Percentiles rank a stretch among this genome's conserved stretches.
Conservation (phyloP, 352 stramenopile species). For the Phytophthora gonapodyides region DNA sequence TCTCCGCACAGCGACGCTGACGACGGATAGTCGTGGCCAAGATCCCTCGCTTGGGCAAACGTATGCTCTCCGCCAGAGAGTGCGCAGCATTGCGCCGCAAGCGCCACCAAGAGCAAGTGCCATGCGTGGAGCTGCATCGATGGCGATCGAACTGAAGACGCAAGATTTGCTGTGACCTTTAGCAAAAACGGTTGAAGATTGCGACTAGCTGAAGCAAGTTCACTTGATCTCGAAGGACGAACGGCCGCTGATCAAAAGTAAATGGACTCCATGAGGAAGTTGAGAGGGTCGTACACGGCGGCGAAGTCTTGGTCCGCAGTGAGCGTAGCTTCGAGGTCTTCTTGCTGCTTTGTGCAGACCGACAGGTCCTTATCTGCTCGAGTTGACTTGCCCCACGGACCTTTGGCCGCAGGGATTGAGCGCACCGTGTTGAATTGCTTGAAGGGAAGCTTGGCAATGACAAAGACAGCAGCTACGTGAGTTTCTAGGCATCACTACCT, state of each 20-base stretch:
- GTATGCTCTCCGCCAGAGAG: conserved; percentile 12
- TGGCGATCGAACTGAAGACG: conserved; percentile 8
- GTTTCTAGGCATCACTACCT: not conserved
- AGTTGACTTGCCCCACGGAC: conserved; percentile 4
- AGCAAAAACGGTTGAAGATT: conserved; percentile 12
- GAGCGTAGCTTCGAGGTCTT: not conserved
- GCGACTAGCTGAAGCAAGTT: conserved; percentile 1
- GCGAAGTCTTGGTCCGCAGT: conserved; percentile 14
- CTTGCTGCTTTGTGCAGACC: not conserved
- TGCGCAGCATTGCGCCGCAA: conserved; percentile 11
- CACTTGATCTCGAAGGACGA: conserved; percentile 1
- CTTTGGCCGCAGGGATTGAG: conserved; percentile 5
- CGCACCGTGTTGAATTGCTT: not conserved
- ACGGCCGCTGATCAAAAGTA: conserved; percentile 39
- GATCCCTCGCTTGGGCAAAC: conserved; percentile 35
- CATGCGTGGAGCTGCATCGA: conserved; percentile 23
- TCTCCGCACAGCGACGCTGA: conserved; percentile 65
- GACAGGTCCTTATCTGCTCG: not conserved
- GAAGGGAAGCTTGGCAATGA: too few relatives aligned
- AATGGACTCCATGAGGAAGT: conserved; percentile 36
- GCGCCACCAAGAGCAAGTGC: conserved; percentile 13
- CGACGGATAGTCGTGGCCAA: conserved; percentile 26
- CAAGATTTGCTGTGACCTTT: conserved; percentile 28
- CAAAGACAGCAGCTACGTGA: not conserved
- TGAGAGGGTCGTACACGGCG: conserved; percentile 17